Evolutionary conservation across 2,329 filamentous ascomycete species (phyloP), one percentile per base, ranked within the genome.

Genomic region (Cadophora luteo-olivacea): DNA sequence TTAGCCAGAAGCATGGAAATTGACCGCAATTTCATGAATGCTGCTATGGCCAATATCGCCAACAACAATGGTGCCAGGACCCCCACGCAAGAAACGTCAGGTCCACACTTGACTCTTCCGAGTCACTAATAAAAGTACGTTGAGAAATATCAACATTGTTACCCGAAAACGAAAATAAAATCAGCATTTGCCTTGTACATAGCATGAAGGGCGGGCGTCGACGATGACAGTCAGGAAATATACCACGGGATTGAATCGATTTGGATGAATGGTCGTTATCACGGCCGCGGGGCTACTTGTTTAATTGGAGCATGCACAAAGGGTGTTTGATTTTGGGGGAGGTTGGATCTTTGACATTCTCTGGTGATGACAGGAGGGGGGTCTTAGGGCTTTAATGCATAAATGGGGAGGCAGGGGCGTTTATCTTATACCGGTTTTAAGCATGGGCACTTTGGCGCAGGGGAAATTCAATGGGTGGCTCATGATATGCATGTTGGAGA

Each of bases 1-100:
- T 69, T 78, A 19, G 72, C 72, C 33, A 67, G 77, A 66, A 78
- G 75, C 63, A 78, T 79, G 77, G 78, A 79, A 32, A 75, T 79
- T 19, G 72, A 76, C 51, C 73, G 78, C 22, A 73, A 75, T 38
- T 78, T 78, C 62, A 78, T 78, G 76, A 61, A 51, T 29, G 58
- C 65, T 33, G 49, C 36, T 19, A 16, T 45, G 12, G 41, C 41
- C 25, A 32, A 49, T 38, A 33, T 48, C 22, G 49, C 36, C 25
- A 60, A 29, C 36, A 54, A 51, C 58, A 29, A 29, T 29, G 58
- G 57, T 48, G 58, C 49, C n/a, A 45, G 49, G 16, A 51, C 52
- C 4, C 49, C 51, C 6, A 54, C 36, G 7, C 61, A 41, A 33
- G 33, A 32, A 51, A 22, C 24, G n/a, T 64, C 62, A 32, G 62